These are phyloP conservation scores for Berberis vulgaris DNA, from an alignment of 164 flowering plant genomes.

Conservation along the genomic window DNA sequence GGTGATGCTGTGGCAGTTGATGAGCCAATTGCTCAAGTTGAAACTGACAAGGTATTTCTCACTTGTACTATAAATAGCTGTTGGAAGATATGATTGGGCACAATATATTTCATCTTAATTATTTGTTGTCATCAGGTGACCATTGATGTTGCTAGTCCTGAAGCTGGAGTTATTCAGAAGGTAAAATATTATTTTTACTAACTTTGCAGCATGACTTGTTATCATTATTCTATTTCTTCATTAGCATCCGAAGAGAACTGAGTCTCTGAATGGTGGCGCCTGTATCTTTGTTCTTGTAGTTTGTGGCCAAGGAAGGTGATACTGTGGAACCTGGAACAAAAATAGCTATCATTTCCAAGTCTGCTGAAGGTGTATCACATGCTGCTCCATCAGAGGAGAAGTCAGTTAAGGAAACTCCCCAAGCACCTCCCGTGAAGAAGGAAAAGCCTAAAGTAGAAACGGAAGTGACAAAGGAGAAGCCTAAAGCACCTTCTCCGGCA, in stretches of 20 bases:
- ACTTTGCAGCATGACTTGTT: neutral
- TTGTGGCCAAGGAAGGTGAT: constrained; percentile 90
- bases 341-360: constrained; percentile 78
- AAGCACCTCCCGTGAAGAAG: constrained; percentile 35
- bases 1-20: neutral
- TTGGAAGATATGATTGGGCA: neutral
- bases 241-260: too few species aligned
- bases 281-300: constrained; percentile 24
- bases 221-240: neutral
- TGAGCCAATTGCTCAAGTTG: neutral
- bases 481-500: constrained; percentile 36
- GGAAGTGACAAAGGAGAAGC: constrained; percentile 42
- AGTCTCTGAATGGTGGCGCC: neutral
- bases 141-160: constrained; percentile 92
- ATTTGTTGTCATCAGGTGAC: constrained; percentile 51
- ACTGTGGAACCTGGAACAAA: constrained; percentile 91
- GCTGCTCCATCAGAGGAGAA: constrained; percentile 55
- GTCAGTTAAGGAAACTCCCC: constrained; percentile 29
- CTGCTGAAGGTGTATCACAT: constrained; percentile 55
- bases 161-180: constrained; percentile 81
- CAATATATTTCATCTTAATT: constrained; percentile 3
- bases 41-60: neutral
- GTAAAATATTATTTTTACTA: constrained; percentile 25
- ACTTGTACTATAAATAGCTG: too few species aligned
- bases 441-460: constrained; percentile 41